Conservation (phyloP, 768 basidiomycete species). For the Tricholoma flavovirens region DNA sequence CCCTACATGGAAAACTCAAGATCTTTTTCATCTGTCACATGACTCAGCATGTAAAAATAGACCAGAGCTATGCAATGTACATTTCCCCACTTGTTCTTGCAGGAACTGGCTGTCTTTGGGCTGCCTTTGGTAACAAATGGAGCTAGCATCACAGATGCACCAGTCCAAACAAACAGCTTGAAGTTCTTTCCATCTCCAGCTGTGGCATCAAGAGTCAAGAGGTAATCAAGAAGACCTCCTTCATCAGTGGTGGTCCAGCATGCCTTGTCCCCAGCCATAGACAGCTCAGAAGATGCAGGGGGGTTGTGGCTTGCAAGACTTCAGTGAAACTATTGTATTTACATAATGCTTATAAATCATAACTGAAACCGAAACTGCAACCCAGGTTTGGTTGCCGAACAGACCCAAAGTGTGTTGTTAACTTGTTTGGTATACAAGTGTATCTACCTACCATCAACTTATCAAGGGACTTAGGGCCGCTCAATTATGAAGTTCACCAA, state of each 20-base stretch:
- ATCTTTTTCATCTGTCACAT: background rate
- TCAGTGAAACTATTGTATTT: background rate
- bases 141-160: background rate
- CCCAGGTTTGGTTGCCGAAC: background rate
- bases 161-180: background rate
- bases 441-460: no score
- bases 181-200: background rate
- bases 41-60: background rate
- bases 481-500: no score
- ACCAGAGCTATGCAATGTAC: background rate
- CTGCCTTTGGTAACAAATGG: background rate
- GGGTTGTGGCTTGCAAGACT: background rate
- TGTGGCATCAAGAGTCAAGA: background rate
- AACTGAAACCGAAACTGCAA: background rate
- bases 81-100: background rate
- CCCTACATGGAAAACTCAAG: no score
- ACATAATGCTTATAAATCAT: background rate
- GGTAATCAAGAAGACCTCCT: background rate
- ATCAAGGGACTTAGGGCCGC: no score
- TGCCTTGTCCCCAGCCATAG: no score
- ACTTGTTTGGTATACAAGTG: no score
- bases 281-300: background rate
- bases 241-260: background rate
- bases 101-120: background rate
- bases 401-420: no score